Percentiles rank a stretch among this genome's conserved stretches.
Conservation (phyloP, 176 grass and related monocot species). For the Zoysia pacifica region DNA sequence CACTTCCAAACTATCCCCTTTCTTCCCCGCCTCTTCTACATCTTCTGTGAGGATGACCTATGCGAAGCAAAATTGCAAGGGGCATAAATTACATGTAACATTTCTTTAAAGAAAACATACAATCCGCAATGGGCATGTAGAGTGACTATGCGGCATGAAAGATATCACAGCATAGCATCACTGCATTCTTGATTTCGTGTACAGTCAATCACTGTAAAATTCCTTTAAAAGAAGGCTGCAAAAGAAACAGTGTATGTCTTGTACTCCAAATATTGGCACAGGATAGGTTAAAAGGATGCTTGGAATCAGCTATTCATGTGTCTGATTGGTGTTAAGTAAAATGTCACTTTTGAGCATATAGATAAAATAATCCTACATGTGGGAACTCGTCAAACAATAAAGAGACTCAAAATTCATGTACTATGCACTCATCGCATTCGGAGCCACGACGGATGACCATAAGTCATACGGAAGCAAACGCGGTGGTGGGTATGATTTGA, state of each 20-base stretch:
- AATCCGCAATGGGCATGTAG: neutral
- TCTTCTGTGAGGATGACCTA: constrained; percentile 87
- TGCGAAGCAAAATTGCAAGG: neutral
- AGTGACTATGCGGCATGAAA: neutral
- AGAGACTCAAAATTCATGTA: neutral
- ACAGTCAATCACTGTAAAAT: neutral
- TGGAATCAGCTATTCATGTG: neutral
- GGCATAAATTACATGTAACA: neutral
- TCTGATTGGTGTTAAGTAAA: neutral
- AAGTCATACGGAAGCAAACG: neutral
- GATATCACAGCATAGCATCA: neutral
- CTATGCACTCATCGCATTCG: neutral
- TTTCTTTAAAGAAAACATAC: neutral
- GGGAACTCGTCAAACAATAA: neutral
- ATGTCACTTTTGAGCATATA: neutral
- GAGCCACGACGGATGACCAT: neutral
- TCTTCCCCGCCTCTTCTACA: constrained; percentile 61
- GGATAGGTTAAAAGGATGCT: neutral
- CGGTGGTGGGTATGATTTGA: neutral
- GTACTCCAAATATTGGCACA: neutral
- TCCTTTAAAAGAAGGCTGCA: neutral
- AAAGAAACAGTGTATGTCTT: neutral
- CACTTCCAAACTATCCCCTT: constrained; percentile 75
- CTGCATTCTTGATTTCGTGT: neutral
- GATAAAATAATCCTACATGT: neutral